A percentile compares a stretch with the other conserved stretches of the same genome.
Evolutionary conservation across 768 basidiomycete species (phyloP).

Genomic region (Hypholoma fasciculare): DNA sequence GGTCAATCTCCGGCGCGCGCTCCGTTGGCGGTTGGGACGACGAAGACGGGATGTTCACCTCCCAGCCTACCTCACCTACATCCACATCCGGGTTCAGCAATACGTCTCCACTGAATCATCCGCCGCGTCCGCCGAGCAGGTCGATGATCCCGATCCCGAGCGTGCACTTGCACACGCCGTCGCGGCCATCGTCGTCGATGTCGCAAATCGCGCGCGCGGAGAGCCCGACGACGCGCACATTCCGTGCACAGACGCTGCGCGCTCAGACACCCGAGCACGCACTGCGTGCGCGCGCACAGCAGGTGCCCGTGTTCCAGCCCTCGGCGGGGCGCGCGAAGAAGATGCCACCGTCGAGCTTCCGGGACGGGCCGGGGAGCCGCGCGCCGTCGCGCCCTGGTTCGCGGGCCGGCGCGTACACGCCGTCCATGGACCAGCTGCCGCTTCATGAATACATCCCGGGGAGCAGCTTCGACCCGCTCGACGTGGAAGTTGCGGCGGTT

Average conservation of each 20-base stretch:
- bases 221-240: constrained; percentile 46
- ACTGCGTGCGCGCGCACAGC: constrained; percentile 59
- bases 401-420: constrained; percentile 65
- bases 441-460: constrained; percentile 63
- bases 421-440: constrained; percentile 51
- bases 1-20: constrained; percentile 47
- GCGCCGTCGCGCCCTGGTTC: constrained; percentile 67
- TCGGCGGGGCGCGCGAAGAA: constrained; percentile 42
- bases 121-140: constrained; percentile 75
- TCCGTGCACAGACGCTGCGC: constrained; percentile 41
- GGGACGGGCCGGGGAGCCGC: constrained; percentile 48
- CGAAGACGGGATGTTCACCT: constrained; percentile 44
- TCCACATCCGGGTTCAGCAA: constrained; percentile 46
- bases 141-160: constrained; percentile 84
- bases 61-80: constrained; percentile 53
- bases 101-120: constrained; percentile 46
- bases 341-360: constrained; percentile 77
- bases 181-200: constrained; percentile 71
- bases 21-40: constrained; percentile 49
- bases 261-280: constrained; percentile 30
- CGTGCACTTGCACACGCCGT: constrained; percentile 67
- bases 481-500: constrained; percentile 72
- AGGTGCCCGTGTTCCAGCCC: constrained; percentile 54
- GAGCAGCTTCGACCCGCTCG: constrained; percentile 78
- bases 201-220: constrained; percentile 60